A percentile compares a stretch with the other conserved stretches of the same genome.
These are phyloP conservation scores for Talaromyces sp. DNA, from an alignment of 2,329 filamentous ascomycete genomes.

Conservation along the genomic window DNA sequence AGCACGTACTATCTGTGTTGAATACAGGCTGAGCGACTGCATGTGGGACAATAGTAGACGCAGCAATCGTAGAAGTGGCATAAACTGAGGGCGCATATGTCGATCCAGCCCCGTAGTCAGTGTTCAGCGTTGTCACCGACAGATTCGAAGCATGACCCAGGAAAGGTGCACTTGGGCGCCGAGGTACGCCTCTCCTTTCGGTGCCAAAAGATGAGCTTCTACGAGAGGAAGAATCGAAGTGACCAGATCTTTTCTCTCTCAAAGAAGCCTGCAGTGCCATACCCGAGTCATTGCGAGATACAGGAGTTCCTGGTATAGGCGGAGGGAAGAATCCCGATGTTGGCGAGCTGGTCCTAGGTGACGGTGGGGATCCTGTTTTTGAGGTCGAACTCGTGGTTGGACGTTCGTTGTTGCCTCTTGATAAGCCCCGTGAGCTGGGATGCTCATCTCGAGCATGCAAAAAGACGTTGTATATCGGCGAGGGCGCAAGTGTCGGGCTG, in stretches of 20 bases:
- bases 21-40: slow-evolving; percentile 36
- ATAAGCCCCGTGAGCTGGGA: slow-evolving; percentile 44
- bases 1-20: slow-evolving; percentile 43
- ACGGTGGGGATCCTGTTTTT: slow-evolving; percentile 54
- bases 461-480: slow-evolving; percentile 88
- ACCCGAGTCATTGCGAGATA: slow-evolving; percentile 88
- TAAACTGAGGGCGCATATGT: slow-evolving; percentile 51
- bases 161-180: slow-evolving; percentile 69
- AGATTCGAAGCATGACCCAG: slow-evolving; percentile 55
- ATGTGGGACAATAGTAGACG: slow-evolving; percentile 51
- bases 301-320: slow-evolving; percentile 68
- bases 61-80: slow-evolving; percentile 50
- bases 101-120: slow-evolving; percentile 38
- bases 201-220: slow-evolving; percentile 91
- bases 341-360: slow-evolving; percentile 64
- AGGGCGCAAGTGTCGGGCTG: slow-evolving; percentile 50
- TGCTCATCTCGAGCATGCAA: slow-evolving; percentile 68
- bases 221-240: slow-evolving; percentile 78
- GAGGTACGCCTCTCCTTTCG: slow-evolving; percentile 58
- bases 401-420: slow-evolving; percentile 54
- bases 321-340: slow-evolving; percentile 76
- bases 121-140: slow-evolving; percentile 46
- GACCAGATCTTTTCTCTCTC: slow-evolving; percentile 88
- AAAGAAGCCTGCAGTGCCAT: slow-evolving; percentile 82
- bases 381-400: slow-evolving; percentile 68